A percentile compares a stretch with the other conserved stretches of the same genome.
Conservation (phyloP, 2,329 filamentous ascomycete species). For the Calonectria fujianensis region DNA sequence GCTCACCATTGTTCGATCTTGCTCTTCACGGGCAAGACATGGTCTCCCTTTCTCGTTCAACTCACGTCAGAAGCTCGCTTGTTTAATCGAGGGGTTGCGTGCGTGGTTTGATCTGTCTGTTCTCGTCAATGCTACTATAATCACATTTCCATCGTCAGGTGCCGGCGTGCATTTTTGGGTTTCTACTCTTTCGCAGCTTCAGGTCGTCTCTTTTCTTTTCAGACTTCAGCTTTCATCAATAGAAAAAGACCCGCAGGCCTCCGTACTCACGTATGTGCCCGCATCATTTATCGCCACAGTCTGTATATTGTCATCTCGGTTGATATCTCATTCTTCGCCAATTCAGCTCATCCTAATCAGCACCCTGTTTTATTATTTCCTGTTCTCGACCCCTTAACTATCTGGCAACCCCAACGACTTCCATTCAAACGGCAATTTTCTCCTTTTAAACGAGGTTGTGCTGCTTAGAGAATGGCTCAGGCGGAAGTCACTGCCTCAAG, state of each 20-base stretch:
- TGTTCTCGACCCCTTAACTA: neutral
- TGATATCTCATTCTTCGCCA: conserved; percentile 38
- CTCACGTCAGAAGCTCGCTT: conserved; percentile 42
- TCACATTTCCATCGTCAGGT: conserved; percentile 44
- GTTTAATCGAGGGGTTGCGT: conserved; percentile 45
- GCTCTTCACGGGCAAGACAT: conserved; percentile 43
- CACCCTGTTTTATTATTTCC: conserved; percentile 36
- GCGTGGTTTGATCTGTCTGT: conserved; percentile 41
- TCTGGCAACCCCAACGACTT: conserved; percentile 5
- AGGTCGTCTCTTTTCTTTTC: conserved; percentile 40
- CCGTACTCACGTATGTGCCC: conserved; percentile 45
- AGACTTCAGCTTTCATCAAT: conserved; percentile 37
- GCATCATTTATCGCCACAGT: conserved; percentile 40
- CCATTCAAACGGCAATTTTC: neutral
- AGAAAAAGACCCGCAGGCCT: conserved; percentile 45
- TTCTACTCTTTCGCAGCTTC: conserved; percentile 44
- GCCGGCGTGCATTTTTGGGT: conserved; percentile 43
- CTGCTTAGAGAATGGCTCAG: conserved; percentile 58
- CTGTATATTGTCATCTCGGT: conserved; percentile 40
- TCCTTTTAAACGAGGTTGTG: conserved; percentile 36
- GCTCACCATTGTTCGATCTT: conserved; percentile 43
- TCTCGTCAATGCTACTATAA: conserved; percentile 44
- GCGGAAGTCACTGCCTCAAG: conserved; percentile 55
- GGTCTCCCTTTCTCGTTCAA: conserved; percentile 42
- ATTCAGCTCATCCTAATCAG: conserved; percentile 38